Conservation (phyloP, 2,329 filamentous ascomycete species). For the Aspergillus sp. region DNA sequence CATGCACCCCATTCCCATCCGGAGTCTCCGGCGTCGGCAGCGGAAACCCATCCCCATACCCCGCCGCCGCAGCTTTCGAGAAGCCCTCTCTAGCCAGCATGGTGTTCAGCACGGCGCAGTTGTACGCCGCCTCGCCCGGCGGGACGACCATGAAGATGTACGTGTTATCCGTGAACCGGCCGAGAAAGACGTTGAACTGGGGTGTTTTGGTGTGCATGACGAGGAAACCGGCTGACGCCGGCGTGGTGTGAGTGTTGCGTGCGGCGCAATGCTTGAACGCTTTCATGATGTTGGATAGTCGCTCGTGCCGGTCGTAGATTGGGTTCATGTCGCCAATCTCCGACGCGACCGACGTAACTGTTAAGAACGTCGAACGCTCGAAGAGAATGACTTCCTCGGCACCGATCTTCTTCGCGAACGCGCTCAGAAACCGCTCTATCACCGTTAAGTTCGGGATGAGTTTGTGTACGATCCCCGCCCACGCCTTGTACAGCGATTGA, state of each 20-base stretch:
- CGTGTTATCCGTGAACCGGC: constrained; percentile 94
- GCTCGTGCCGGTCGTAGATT: constrained; percentile 86
- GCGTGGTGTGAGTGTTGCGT: constrained; percentile 39
- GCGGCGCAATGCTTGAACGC: constrained; percentile 81
- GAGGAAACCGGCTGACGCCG: constrained; percentile 37
- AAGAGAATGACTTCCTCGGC: constrained; percentile 93
- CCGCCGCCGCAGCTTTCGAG: constrained; percentile 50
- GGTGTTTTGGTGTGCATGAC: constrained; percentile 46
- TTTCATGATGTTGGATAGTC: constrained; percentile 95
- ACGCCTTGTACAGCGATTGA: constrained; percentile 94
- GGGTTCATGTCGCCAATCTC: constrained; percentile 71
- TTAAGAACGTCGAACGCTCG: constrained; percentile 90
- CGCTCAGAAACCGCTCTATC: constrained; percentile 78
- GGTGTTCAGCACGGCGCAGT: constrained; percentile 83
- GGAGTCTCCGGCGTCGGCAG: constrained; percentile 28
- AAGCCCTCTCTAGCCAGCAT: constrained; percentile 80
- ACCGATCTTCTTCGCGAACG: constrained; percentile 77
- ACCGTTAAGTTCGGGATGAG: constrained; percentile 87
- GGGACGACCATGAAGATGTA: constrained; percentile 90
- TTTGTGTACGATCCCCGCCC: constrained; percentile 96
- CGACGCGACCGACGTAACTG: constrained; percentile 85
- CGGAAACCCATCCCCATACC: constrained; percentile 37
- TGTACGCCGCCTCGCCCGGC: constrained; percentile 84
- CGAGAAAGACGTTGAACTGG: constrained; percentile 88
- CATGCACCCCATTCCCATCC: constrained; percentile 13